Percentiles rank a stretch among this genome's conserved stretches.
Evolutionary conservation across 73 alveolate genomes (phyloP).

Genomic region (Symbiodinium pilosum): DNA sequence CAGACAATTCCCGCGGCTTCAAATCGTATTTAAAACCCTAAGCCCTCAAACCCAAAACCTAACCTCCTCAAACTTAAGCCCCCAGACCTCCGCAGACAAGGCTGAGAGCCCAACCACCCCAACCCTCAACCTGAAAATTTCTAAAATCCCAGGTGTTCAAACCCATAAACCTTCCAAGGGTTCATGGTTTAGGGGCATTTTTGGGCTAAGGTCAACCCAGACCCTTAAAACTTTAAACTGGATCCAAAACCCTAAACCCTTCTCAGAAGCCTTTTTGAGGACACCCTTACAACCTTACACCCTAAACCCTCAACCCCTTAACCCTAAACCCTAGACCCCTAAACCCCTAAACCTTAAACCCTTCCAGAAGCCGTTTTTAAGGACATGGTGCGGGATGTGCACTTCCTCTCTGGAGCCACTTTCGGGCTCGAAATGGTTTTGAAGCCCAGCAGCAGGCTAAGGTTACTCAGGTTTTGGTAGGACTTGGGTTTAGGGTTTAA

Average conservation of each 20-base stretch:
- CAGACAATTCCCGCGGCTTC: too few species aligned
- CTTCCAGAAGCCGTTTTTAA: too few species aligned
- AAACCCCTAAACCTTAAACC: too few species aligned
- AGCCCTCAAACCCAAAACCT: neutral
- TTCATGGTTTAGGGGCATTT: neutral
- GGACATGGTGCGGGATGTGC: constrained; percentile 61
- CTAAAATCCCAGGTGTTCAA: neutral
- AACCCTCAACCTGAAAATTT: neutral
- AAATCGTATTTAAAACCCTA: too few species aligned
- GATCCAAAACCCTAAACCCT: neutral
- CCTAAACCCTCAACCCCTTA: neutral
- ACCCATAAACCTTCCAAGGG: neutral
- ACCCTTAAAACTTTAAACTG: neutral
- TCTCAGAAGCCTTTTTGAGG: too few species aligned
- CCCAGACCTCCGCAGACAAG: neutral
- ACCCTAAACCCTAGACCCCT: neutral
- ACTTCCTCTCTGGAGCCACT: constrained; percentile 76
- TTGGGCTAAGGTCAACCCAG: too few species aligned
- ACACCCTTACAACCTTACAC: too few species aligned
- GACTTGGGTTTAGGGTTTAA: neutral
- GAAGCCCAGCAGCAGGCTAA: constrained; percentile 23
- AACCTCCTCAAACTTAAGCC: too few species aligned
- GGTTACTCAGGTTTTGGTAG: constrained; percentile 47
- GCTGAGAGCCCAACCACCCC: neutral
- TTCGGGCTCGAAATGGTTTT: constrained; percentile 52